These are phyloP conservation scores for Malassezia brasiliensis DNA, from an alignment of 1,284 basidiomycete species.

Conservation along the genomic window DNA sequence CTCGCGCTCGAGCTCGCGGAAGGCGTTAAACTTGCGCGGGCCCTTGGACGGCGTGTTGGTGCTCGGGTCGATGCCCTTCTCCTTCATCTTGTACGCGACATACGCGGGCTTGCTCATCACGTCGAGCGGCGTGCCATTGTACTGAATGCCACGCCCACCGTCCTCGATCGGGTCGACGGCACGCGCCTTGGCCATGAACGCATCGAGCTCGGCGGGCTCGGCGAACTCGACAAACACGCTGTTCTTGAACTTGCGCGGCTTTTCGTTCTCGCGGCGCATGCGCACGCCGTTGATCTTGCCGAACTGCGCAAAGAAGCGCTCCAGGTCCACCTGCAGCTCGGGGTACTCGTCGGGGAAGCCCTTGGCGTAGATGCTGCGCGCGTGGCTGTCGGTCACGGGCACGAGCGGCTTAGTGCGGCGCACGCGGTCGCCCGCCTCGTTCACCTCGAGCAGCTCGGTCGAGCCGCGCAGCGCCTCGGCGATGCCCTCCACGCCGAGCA, in stretches of 20 bases:
- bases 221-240: conserved; percentile 89
- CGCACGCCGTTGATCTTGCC: conserved; percentile 76
- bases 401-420: conserved; percentile 57
- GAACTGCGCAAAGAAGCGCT: conserved; percentile 71
- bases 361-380: conserved; percentile 56
- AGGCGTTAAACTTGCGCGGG: conserved; percentile 65
- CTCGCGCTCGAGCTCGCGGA: conserved; percentile 63
- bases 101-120: conserved; percentile 72
- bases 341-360: conserved; percentile 71
- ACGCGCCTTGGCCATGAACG: conserved; percentile 67
- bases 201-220: conserved; percentile 61
- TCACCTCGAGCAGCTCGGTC: conserved; percentile 60
- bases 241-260: conserved; percentile 74
- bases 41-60: conserved; percentile 51
- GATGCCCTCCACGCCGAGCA: conserved; percentile 30
- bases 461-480: conserved; percentile 28
- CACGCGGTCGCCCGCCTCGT: conserved; percentile 64
- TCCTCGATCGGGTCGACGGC: conserved; percentile 29
- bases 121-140: conserved; percentile 52
- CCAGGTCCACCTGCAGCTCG: conserved; percentile 65
- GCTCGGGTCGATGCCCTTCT: conserved; percentile 64
- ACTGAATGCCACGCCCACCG: conserved; percentile 30
- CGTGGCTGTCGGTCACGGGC: conserved; percentile 36
- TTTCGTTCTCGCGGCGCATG: conserved; percentile 60
- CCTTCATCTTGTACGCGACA: conserved; percentile 92